Evolutionary conservation across 2,329 filamentous ascomycete genomes (phyloP), one percentile per base, ranked within the genome.

Genomic region (Fusarium albidum): DNA sequence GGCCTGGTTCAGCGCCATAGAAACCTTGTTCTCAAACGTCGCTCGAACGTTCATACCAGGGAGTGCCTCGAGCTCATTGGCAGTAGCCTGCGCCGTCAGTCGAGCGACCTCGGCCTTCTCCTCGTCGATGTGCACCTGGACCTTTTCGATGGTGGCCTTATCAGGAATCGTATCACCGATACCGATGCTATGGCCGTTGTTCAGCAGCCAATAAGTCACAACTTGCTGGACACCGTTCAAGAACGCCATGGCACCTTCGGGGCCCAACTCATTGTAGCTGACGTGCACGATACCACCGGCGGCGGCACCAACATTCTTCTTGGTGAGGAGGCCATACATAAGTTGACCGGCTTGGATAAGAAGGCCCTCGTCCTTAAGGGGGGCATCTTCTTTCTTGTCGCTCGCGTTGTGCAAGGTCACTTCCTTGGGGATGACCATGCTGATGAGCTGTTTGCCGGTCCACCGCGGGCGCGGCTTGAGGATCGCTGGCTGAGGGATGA

Each of bases 11-110:
- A 99, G 81, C 50, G 91, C 91, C 74, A 93, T 92, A 40, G 94
- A 96, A 28, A 97, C 95, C 77, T 96, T 94, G 78, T 90, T 96
- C 77, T 99, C 95, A 71, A 99, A 99, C 0, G 95, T 98, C 71
- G 96, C 92, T 80, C 96, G 90, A 55, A 99, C 90, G 63, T 96
- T 99, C 93, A 99, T 97, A 84, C 95, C 95, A 35, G 95, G 95
- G 47, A 95, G 78, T n/a, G 93, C 86, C 73, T 99, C 95, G 39
- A 99, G 85, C 65, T 88, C 81, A 72, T 98, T 96, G 43, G 87
- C 86, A 4, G 93, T 96, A 3, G 96, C 96, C 69, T 85, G 80
- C 6, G 81, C 80, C 9, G 93, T 95, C 52, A 96, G 84, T 3
- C 82, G 77, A 35, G 87, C 85, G 50, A 99, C 93, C 63, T 93